Evolutionary conservation across 129 eudicot species (phyloP).

Genomic region (Chrysanthemum seticuspe): DNA sequence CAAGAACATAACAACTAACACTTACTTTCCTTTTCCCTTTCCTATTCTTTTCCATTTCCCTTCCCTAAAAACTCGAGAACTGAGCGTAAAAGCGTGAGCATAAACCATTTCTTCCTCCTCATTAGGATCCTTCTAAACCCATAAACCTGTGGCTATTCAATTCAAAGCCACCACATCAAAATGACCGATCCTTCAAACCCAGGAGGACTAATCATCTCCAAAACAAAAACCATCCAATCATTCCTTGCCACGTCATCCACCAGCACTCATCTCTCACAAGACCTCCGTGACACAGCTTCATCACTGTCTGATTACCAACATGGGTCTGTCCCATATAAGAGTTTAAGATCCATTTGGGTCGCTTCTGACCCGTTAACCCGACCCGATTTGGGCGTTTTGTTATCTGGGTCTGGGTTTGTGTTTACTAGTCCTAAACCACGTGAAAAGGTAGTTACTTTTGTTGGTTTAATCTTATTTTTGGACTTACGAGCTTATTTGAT

Average conservation of each 20-base stretch:
- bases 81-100: no score
- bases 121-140: no score
- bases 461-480: no score
- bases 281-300: conserved; percentile 48
- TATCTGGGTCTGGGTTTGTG: conserved; percentile 57
- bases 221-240: conserved; percentile 34
- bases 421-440: conserved; percentile 70
- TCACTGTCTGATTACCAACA: conserved; percentile 38
- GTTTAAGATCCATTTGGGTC: conserved; percentile 69
- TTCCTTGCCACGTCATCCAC: conserved; percentile 45
- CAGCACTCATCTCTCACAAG: conserved; percentile 36
- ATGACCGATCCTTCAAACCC: conserved; percentile 4
- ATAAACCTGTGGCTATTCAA: no score
- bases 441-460: conserved; percentile 51
- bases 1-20: no score
- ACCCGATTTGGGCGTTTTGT: conserved; percentile 49
- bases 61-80: no score
- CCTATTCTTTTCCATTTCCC: no score
- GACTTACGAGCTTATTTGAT: no score
- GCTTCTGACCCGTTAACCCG: conserved; percentile 55
- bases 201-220: conserved; percentile 48
- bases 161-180: no score
- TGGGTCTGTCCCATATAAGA: conserved; percentile 61
- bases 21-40: no score
- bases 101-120: no score